Evolutionary conservation across 2,329 filamentous ascomycete genomes (phyloP), one percentile per base, ranked within the genome.

Genomic region (Fusarium pininemorale): DNA sequence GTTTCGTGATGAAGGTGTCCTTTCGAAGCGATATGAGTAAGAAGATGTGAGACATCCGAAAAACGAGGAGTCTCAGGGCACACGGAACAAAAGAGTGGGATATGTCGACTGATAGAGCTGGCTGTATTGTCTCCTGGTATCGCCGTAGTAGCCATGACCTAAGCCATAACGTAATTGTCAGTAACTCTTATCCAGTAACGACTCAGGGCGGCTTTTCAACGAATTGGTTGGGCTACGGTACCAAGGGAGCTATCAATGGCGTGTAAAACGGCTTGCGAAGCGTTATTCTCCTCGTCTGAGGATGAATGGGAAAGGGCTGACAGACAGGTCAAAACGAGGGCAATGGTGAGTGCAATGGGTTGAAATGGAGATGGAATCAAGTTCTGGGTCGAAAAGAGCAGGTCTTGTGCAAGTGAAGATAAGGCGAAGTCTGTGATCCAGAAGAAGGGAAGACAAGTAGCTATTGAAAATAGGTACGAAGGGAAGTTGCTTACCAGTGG

Each of bases 21-120:
- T 81, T 98, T 98, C 73, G 95, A 98, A 68, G 93, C 91, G 71
- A 98, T 90, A 80, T 98, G 96, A 18, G 96, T 98, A 79, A 98
- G 89, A 42, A 98, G 87, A 82, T 98, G 96, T 39, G 95, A 98
- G 50, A 95, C 87, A 82, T 98, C 96, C 63, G 94, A 97, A 84
- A 98, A 98, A 37, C 84, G 89, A 44, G 94, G 94, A 69, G 88
- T 89, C 75, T 92, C 94, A 41, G 93, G 92, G 81, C 96, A 98
- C 75, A 98, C 92, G 79, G 88, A 91, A 89, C 96, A 98, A 76
- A 90, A 84, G 55, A 98, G 90, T 64, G 93, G 90, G 67, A 95
- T 91, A 54, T 80, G 76, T 65, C 75, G 80, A 72, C 69, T 80
- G 16, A 68, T 64, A 41, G 77, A 73, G 69, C 66, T 76, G 39